These are phyloP conservation scores for Talaromyces islandicus DNA, from an alignment of 2,329 filamentous ascomycete genomes.

Conservation along the genomic window DNA sequence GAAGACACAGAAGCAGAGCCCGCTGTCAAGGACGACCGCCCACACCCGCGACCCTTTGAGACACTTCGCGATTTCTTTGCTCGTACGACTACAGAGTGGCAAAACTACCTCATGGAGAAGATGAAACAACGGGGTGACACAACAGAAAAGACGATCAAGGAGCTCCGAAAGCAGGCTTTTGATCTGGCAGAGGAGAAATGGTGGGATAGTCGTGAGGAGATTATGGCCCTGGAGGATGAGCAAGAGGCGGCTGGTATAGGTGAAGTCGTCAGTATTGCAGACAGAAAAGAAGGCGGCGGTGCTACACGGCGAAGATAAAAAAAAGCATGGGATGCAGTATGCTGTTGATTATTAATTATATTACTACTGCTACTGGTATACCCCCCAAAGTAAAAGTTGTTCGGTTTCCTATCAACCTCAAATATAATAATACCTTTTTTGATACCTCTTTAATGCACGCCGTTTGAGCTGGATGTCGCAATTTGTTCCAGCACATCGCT, in stretches of 20 bases:
- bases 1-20: conserved; percentile 30
- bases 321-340: conserved; percentile 9
- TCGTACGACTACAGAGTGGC: conserved; percentile 83
- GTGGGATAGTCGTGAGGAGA: conserved; percentile 97
- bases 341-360: not conserved
- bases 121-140: conserved; percentile 60
- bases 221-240: conserved; percentile 85
- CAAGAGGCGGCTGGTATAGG: conserved; percentile 93
- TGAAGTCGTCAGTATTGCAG: conserved; percentile 82
- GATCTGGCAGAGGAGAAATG: conserved; percentile 91
- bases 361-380: not conserved
- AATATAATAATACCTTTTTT: not conserved
- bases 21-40: conserved; percentile 65
- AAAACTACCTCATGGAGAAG: conserved; percentile 73
- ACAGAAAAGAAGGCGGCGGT: conserved; percentile 52
- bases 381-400: not conserved
- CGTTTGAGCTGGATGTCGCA: not conserved
- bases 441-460: not conserved
- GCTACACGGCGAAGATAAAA: conserved; percentile 41
- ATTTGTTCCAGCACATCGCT: conserved; percentile 55
- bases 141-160: conserved; percentile 66
- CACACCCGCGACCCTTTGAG: conserved; percentile 78
- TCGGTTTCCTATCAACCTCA: not conserved
- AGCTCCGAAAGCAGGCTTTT: conserved; percentile 87
- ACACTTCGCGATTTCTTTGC: conserved; percentile 86